Evolutionary conservation across 164 flowering plant genomes (phyloP).

Genomic region (Magnolia sinica): DNA sequence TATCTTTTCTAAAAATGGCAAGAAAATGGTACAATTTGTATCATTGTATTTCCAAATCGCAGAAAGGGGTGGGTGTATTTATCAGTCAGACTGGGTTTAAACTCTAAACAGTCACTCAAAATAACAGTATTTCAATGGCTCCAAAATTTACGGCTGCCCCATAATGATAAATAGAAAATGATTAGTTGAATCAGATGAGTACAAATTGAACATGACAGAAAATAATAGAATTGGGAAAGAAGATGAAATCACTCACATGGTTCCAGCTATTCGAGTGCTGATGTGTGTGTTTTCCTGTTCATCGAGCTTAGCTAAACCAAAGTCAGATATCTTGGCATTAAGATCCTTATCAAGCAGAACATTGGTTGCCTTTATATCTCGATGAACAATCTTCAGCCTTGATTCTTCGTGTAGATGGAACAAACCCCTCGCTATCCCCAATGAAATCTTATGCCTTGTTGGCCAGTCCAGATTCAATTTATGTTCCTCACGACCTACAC

Average conservation of each 20-base stretch:
- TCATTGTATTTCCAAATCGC: too few relatives aligned
- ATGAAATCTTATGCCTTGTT: conserved; percentile 47
- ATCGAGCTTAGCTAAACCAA: conserved; percentile 70
- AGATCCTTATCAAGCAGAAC: conserved; percentile 53
- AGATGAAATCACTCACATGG: conserved; percentile 36
- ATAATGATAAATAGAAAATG: too few relatives aligned
- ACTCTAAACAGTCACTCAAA: too few relatives aligned
- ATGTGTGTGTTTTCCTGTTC: conserved; percentile 62
- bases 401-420: conserved; percentile 72
- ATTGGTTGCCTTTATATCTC: conserved; percentile 70
- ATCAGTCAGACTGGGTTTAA: too few relatives aligned
- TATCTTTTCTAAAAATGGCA: too few relatives aligned
- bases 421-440: conserved; percentile 58
- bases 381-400: conserved; percentile 56
- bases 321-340: conserved; percentile 62
- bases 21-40: too few relatives aligned
- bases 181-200: too few relatives aligned
- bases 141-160: too few relatives aligned
- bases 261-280: conserved; percentile 69
- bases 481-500: conserved; percentile 32
- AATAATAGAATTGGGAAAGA: background rate
- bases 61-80: too few relatives aligned
- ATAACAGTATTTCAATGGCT: too few relatives aligned
- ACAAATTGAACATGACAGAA: background rate
- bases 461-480: conserved; percentile 51